Evolutionary conservation across 257 asterid species (phyloP).

Genomic region (Sherardia arvensis): DNA sequence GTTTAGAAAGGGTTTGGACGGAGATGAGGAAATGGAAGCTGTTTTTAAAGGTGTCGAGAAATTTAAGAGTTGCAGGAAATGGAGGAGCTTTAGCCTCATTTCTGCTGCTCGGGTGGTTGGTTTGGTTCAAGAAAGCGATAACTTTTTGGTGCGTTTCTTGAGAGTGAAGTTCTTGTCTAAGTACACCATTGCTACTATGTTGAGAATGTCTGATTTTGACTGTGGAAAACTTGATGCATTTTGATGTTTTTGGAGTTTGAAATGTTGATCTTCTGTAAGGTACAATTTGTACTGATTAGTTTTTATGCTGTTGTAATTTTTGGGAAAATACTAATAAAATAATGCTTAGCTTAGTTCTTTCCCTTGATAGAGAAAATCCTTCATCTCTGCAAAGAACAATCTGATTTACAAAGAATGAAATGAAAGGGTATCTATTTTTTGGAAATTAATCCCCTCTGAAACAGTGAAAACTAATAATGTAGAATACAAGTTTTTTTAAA

Average conservation of each 20-base stretch:
- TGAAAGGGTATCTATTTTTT: no score
- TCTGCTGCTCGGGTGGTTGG: slow-evolving; percentile 3
- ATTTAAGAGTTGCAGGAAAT: background rate
- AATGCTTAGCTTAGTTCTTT: no score
- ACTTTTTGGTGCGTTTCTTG: background rate
- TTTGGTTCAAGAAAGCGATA: background rate
- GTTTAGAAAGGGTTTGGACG: background rate
- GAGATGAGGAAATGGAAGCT: slow-evolving; percentile 1
- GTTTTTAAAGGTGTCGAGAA: background rate
- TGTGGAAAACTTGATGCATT: slow-evolving; percentile 4
- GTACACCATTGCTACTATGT: background rate
- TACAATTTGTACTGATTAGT: no score
- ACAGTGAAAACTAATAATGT: no score
- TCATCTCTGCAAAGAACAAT: no score
- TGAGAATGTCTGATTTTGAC: slow-evolving; percentile 1
- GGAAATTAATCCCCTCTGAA: no score
- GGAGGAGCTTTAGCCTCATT: slow-evolving; percentile 2
- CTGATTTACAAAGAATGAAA: no score
- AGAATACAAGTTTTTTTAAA: no score
- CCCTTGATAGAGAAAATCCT: no score
- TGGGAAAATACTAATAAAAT: no score
- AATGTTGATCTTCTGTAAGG: background rate
- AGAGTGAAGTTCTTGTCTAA: background rate
- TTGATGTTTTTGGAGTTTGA: background rate
- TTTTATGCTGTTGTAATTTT: no score